These are phyloP conservation scores for Crithidia thermophila DNA, from an alignment of 208 protist species.

Conservation along the genomic window DNA sequence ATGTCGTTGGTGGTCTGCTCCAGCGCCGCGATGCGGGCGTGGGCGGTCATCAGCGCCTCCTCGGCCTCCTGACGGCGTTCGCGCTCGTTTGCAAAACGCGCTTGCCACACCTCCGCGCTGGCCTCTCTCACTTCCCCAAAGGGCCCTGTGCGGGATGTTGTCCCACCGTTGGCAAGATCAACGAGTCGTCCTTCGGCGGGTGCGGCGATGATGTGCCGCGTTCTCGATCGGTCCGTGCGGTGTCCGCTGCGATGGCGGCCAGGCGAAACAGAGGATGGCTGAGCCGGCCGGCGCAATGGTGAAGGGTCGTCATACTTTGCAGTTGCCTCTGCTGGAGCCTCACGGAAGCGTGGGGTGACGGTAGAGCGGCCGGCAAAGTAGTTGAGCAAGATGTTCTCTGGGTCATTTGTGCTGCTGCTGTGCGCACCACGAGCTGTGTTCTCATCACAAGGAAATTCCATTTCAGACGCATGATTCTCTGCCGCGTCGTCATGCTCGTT, in stretches of 20 bases:
- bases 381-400: constrained; percentile 19
- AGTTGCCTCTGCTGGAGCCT: neutral
- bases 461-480: too few species aligned
- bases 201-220: neutral
- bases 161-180: neutral
- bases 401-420: neutral
- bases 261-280: too few species aligned
- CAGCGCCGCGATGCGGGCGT: constrained; percentile 36
- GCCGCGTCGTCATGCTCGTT: neutral
- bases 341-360: neutral
- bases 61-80: constrained; percentile 24
- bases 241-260: too few species aligned
- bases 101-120: neutral
- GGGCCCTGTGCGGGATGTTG: too few species aligned
- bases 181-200: neutral
- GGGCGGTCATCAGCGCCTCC: constrained; percentile 32
- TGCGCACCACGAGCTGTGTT: too few species aligned
- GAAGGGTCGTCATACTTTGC: too few species aligned
- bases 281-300: too few species aligned
- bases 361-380: constrained; percentile 22
- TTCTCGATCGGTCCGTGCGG: too few species aligned
- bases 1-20: constrained; percentile 60
- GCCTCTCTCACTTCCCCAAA: too few species aligned
- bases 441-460: too few species aligned
- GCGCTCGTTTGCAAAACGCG: constrained; percentile 10